Evolutionary conservation across 768 basidiomycete genomes (phyloP).

Genomic region (Rhizopogon vesiculosus): DNA sequence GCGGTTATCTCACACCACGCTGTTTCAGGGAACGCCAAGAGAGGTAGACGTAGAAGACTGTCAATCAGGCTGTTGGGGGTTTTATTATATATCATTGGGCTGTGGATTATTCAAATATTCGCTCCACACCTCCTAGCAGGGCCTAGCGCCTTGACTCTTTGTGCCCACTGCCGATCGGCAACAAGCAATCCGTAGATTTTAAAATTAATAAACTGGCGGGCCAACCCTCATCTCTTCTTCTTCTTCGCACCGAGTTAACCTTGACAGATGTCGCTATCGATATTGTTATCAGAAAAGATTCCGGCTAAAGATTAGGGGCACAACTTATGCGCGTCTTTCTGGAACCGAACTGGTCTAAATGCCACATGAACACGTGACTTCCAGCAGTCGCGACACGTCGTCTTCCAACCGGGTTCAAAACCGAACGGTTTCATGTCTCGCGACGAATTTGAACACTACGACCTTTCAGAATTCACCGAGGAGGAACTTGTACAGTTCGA

Average conservation of each 20-base stretch:
- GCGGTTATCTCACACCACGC: too few species aligned
- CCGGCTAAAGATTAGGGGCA: too few species aligned
- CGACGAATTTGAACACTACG: slow-evolving; percentile 44
- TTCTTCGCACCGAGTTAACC: too few species aligned
- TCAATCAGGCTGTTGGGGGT: too few species aligned
- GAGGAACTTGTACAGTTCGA: slow-evolving; percentile 53
- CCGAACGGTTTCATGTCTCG: slow-evolving; percentile 14
- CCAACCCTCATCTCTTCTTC: background rate
- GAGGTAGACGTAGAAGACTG: too few species aligned
- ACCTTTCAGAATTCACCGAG: slow-evolving; percentile 52
- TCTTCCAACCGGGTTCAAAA: background rate
- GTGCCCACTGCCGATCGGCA: background rate
- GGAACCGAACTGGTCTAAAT: background rate
- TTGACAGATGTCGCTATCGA: too few species aligned
- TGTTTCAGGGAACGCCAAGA: too few species aligned
- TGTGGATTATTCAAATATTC: background rate
- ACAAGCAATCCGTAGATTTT: background rate
- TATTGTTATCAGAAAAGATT: too few species aligned
- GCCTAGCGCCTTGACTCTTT: background rate
- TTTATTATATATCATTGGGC: background rate
- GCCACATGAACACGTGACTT: background rate
- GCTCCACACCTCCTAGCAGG: background rate
- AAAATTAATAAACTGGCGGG: background rate
- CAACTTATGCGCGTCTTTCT: too few species aligned
- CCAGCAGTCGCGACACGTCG: too few species aligned